Evolutionary conservation across 2,329 filamentous ascomycete species (phyloP), one percentile per base, ranked within the genome.

Genomic region (Aspergillus transmontanensis): DNA sequence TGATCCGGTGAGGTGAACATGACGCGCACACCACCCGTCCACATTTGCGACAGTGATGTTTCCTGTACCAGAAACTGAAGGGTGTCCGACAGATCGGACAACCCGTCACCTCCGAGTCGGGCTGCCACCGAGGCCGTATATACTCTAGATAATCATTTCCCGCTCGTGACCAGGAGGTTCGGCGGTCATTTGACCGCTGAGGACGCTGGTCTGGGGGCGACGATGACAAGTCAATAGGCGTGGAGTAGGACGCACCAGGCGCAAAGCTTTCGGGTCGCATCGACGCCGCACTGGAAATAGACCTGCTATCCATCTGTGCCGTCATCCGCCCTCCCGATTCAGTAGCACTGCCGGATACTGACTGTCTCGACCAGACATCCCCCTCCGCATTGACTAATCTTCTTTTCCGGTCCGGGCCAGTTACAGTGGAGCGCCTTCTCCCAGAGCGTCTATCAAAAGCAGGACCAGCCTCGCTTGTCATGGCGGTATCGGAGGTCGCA

Each of bases 21-120:
- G 88, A 84, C 62, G 89, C 89, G 78, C 94, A 98, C 28, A 98
- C 94, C 10, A 98, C 94, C 65, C 93, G 85, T 53, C 94, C 94
- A 75, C 94, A 98, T 86, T 97, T 97, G 86, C 94, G 87, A 84
- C 94, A 98, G 75, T 98, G 94, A 79, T 98, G 94, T 75, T 96
- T 96, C 66, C 94, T 86, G 73, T 92, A 89, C 80, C 93, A 92
- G 70, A 96, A 90, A 74, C 87, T 91, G 74, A 98, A 98, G 55
- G 89, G 86, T 0, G 86, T 86, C 58, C 83, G 82, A 75, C 94
- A 98, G 62, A 97, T 96, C 2, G 93, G 92, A 75, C 94, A 98
- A 65, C 88, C 85, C 1, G 88, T 87, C 12, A 92, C 93, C 69
- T 96, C 93, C 4, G 86, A 83, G 77, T 98, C 94, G 4, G 93